phyloP scores from a whole-genome alignment of 257 asterid species.

The Handroanthus guayacan region DNA sequence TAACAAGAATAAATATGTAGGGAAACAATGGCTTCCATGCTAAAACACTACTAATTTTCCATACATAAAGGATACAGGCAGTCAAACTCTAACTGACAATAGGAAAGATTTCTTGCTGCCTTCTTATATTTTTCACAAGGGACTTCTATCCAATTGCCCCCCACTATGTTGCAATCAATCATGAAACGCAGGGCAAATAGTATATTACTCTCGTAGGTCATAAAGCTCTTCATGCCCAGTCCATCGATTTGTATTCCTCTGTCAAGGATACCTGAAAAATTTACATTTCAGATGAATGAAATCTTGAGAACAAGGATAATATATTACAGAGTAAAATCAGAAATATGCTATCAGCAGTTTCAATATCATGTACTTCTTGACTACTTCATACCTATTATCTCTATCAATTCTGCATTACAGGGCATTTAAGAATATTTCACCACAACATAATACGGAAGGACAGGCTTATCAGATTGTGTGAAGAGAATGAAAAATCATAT shows the following conservation, averaged over 20 bases:
- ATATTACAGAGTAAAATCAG: conserved; percentile 22
- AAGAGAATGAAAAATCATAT: conserved; percentile 25
- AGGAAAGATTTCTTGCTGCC: conserved; percentile 62
- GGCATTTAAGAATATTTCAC: conserved; percentile 27
- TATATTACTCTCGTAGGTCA: conserved; percentile 95
- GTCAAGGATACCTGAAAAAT: conserved; percentile 85
- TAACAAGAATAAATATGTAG: conserved; percentile 24
- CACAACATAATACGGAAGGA: conserved; percentile 6
- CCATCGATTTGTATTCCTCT: conserved; percentile 96
- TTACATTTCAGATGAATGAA: conserved; percentile 28
- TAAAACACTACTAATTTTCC: conserved; percentile 25
- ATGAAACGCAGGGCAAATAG: conserved; percentile 98
- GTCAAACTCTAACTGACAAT: conserved; percentile 90
- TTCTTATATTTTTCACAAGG: conserved; percentile 81
- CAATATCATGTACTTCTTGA: conserved; percentile 16
- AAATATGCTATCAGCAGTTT: conserved; percentile 26
- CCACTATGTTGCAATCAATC: conserved; percentile 93
- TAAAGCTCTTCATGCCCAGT: conserved; percentile 78
- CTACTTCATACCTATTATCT: conserved; percentile 4
- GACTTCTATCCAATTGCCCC: conserved; percentile 97
- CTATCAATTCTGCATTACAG: conserved; percentile 20
- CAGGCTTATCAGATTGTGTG: conserved; percentile 19
- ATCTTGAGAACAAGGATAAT: conserved; percentile 18
- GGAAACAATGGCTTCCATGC: conserved; percentile 5
- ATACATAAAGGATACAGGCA: conserved; percentile 83